phyloP scores from a whole-genome alignment of 495 filamentous ascomycete species.

The Hypoxylon fragiforme region DNA sequence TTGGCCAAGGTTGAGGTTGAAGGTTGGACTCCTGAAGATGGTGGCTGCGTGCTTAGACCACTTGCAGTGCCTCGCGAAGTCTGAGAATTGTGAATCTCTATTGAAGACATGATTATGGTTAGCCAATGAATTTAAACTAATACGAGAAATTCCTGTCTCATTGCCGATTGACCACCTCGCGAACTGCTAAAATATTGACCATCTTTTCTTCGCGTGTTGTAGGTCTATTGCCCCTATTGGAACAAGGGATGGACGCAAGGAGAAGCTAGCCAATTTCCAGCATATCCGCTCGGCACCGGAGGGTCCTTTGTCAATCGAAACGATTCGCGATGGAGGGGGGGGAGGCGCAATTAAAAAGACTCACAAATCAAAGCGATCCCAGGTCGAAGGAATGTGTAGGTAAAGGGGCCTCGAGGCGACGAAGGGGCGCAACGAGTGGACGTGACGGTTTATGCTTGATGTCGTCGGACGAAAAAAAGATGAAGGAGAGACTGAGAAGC shows the following conservation, averaged over 20 bases:
- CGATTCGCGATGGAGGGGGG: neutral
- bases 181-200: conserved; percentile 7
- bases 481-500: conserved; percentile 37
- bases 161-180: conserved; percentile 15
- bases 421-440: conserved; percentile 24
- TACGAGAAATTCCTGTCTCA: conserved; percentile 19
- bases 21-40: conserved; percentile 18
- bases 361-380: conserved; percentile 29
- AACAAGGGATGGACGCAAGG: conserved; percentile 33
- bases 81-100: conserved; percentile 31
- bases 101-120: conserved; percentile 27
- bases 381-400: conserved; percentile 16
- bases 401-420: conserved; percentile 18
- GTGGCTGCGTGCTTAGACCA: conserved; percentile 34
- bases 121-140: conserved; percentile 16
- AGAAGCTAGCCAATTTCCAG: conserved; percentile 31
- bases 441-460: neutral
- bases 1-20: conserved; percentile 27
- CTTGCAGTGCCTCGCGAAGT: conserved; percentile 26
- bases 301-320: conserved; percentile 19
- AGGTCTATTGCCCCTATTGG: conserved; percentile 28
- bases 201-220: conserved; percentile 12
- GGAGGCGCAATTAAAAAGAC: conserved; percentile 6
- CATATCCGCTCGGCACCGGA: conserved; percentile 18
- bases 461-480: conserved; percentile 26